phyloP scores from a whole-genome alignment of 495 filamentous ascomycete species.

The Lepraria neglecta region DNA sequence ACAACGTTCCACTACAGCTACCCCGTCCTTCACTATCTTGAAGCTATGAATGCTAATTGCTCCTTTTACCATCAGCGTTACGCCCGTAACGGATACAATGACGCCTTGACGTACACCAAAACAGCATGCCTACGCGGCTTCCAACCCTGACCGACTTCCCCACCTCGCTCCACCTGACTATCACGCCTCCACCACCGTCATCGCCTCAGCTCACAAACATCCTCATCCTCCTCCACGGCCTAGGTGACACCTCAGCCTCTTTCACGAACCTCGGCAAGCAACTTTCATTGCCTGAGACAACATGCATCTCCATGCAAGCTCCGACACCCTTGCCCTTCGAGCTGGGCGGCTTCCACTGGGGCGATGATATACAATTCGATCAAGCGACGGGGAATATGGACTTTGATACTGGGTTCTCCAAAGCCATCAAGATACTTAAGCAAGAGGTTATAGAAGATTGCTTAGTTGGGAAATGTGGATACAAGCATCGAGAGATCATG shows the following conservation, averaged over 20 bases:
- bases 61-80: background rate
- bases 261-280: constrained; percentile 69
- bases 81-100: background rate
- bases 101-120: background rate
- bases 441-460: constrained; percentile 53
- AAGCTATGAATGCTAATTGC: background rate
- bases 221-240: constrained; percentile 83
- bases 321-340: constrained; percentile 67
- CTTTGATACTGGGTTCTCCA: constrained; percentile 68
- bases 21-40: background rate
- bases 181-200: constrained; percentile 38
- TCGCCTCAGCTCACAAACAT: constrained; percentile 47
- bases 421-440: constrained; percentile 44
- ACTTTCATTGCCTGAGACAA: constrained; percentile 74
- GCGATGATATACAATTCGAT: constrained; percentile 75
- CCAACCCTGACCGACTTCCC: constrained; percentile 49
- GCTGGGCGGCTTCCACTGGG: constrained; percentile 82
- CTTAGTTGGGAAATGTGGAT: constrained; percentile 65
- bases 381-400: constrained; percentile 58
- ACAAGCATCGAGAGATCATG: constrained; percentile 59
- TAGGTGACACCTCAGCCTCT: constrained; percentile 67
- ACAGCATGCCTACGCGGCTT: constrained; percentile 35
- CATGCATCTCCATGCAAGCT: constrained; percentile 67
- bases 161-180: constrained; percentile 38
- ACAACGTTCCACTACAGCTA: background rate